A percentile compares a stretch with the other conserved stretches of the same genome.
Conservation (phyloP, 2,329 filamentous ascomycete genomes). For the Stemphylium beticola region DNA sequence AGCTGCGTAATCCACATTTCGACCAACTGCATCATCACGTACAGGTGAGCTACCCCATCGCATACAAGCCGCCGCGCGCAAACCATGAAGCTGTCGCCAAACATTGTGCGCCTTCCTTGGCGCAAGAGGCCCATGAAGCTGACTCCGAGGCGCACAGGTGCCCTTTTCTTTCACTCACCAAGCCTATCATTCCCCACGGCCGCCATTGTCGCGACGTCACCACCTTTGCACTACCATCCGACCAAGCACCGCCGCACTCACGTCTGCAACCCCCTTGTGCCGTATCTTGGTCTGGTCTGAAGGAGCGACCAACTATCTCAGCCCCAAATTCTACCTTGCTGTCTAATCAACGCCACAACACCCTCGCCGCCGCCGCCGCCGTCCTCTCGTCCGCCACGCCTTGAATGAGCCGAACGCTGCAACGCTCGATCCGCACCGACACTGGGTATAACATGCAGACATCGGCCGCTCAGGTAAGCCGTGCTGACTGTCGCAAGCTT, state of each 20-base stretch:
- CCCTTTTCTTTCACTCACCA: constrained; percentile 8
- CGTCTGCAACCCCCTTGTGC: background rate
- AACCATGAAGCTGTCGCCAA: constrained; percentile 14
- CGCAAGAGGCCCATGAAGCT: constrained; percentile 12
- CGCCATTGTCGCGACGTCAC: constrained; percentile 17
- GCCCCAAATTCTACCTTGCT: constrained; percentile 7
- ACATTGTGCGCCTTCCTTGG: constrained; percentile 14
- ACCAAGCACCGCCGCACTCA: background rate
- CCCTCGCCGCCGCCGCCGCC: constrained; percentile 3
- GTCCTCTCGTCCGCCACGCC: constrained; percentile 1
- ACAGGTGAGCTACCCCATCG: constrained; percentile 26
- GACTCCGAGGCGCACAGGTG: constrained; percentile 12
- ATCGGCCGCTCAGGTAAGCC: constrained; percentile 62
- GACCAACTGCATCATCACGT: constrained; percentile 25
- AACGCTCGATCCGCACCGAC: constrained; percentile 43
- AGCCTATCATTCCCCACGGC: constrained; percentile 6
- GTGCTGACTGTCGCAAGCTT: constrained; percentile 25
- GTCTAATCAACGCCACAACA: constrained; percentile 15
- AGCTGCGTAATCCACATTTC: constrained; percentile 27
- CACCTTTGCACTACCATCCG: background rate
- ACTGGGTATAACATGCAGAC: constrained; percentile 46
- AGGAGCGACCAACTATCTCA: background rate
- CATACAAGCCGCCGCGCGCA: constrained; percentile 8
- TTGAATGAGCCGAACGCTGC: constrained; percentile 39
- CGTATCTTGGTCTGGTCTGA: background rate